A percentile compares a stretch with the other conserved stretches of the same genome.
Conservation (phyloP, 2,329 filamentous ascomycete species). For the Amauroascus verrucosus region DNA sequence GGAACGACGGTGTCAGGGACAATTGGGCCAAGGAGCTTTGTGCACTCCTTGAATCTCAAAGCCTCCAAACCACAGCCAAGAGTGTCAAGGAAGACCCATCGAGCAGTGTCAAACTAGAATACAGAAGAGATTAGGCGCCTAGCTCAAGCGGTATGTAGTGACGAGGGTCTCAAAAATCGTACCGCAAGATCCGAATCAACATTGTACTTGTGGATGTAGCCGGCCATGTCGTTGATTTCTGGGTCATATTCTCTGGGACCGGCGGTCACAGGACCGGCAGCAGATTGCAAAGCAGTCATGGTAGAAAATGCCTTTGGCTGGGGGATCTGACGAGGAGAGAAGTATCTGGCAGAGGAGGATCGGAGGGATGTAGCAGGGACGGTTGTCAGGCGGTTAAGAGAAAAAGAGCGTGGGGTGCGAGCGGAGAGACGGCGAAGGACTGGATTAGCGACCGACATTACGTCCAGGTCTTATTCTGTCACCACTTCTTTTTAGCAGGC, state of each 20-base stretch:
- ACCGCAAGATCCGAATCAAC: slow-evolving; percentile 89
- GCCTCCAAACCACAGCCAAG: slow-evolving; percentile 94
- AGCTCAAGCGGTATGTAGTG: neutral
- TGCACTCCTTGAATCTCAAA: slow-evolving; percentile 89
- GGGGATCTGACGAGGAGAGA: slow-evolving; percentile 19
- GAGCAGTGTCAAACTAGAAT: slow-evolving; percentile 78
- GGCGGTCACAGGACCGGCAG: slow-evolving; percentile 26
- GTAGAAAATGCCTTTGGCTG: slow-evolving; percentile 32
- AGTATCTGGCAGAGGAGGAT: slow-evolving; percentile 27
- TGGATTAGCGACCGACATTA: slow-evolving; percentile 34
- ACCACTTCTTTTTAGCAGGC: neutral
- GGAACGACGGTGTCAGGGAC: slow-evolving; percentile 86
- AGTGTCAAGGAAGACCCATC: slow-evolving; percentile 94
- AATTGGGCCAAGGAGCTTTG: slow-evolving; percentile 83
- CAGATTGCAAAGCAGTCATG: slow-evolving; percentile 33
- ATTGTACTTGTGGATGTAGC: slow-evolving; percentile 85
- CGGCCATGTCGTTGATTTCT: slow-evolving; percentile 90
- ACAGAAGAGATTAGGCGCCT: neutral
- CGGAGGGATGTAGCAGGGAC: slow-evolving; percentile 34
- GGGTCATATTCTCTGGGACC: slow-evolving; percentile 60
- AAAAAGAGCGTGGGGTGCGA: slow-evolving; percentile 35
- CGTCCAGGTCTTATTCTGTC: neutral
- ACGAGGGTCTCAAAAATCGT: slow-evolving; percentile 33
- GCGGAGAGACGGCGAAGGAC: slow-evolving; percentile 35
- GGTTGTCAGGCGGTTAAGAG: slow-evolving; percentile 33